phyloP scores from a whole-genome alignment of 1,139 yeast species.

The Suhomyces choctaworum region DNA sequence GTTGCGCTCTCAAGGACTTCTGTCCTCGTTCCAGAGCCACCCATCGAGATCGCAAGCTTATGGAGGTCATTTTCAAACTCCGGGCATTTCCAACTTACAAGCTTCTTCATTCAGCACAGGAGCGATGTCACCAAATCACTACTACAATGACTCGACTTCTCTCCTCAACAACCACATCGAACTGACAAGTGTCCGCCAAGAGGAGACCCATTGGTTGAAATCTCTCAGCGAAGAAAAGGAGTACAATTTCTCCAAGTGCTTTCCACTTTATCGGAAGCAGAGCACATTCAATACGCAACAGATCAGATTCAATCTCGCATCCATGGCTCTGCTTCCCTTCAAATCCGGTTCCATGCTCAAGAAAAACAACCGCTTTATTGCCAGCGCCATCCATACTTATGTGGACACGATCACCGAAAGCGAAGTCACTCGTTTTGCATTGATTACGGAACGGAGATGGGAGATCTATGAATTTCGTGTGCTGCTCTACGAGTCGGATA shows the following conservation, averaged over 20 bases:
- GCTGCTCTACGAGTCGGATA: conserved; percentile 19
- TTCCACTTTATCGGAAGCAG: conserved; percentile 76
- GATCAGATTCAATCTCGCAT: conserved; percentile 43
- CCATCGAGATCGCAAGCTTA: not conserved
- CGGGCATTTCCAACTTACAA: not conserved
- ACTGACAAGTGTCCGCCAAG: conserved; percentile 8
- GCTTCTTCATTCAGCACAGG: conserved; percentile 1
- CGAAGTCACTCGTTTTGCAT: conserved; percentile 60
- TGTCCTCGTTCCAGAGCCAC: not conserved
- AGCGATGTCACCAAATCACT: conserved; percentile 9
- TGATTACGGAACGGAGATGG: conserved; percentile 70
- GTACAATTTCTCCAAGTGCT: conserved; percentile 70
- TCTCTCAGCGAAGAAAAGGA: conserved; percentile 52
- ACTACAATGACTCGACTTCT: conserved; percentile 6
- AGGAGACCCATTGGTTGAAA: conserved; percentile 26
- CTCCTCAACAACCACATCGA: conserved; percentile 7
- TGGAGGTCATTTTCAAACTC: not conserved
- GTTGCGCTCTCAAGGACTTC: not conserved
- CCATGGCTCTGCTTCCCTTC: conserved; percentile 28
- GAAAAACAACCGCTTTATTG: conserved; percentile 48
- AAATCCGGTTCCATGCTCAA: conserved; percentile 42
- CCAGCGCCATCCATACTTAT: conserved; percentile 60
- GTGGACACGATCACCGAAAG: conserved; percentile 35
- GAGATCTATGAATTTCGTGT: conserved; percentile 57
- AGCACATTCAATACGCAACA: conserved; percentile 67